Evolutionary conservation across 768 basidiomycete genomes (phyloP), one percentile per base, ranked within the genome.

Genomic region (Phanerochaete sordida): DNA sequence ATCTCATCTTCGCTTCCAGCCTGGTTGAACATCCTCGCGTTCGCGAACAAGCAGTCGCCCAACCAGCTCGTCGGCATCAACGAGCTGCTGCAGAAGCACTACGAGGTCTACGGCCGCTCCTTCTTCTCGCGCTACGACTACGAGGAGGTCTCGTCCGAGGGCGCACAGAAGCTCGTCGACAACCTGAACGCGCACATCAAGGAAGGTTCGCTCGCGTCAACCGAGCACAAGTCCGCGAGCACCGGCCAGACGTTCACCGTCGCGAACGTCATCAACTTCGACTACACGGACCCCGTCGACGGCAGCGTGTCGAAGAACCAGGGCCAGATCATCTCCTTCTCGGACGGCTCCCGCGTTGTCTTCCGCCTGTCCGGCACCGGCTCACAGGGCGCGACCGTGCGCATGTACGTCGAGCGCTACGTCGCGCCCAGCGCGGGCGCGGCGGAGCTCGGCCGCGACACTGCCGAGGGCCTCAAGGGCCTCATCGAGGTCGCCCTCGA

Each of bases 111-210:
- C 74, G 97, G 97, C 46, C 93, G 97, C 61, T 94, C 89, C 50
- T 98, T 97, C 86, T 99, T 99, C 83, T 95, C 91, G 67, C 90
- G 95, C 62, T 98, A 99, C 75, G 97, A 99, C 76, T 99, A 99
- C 78, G 97, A 99, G 72, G 97, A 98, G 73, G 93, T 97, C 48
- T 82, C 92, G 1, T 93, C 95, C 0, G 91, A 90, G 37, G 93
- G 91, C 31, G 97, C 97, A 47, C 84, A 91, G 68, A 85, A 86
- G 62, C 79, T 99, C 64, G 93, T 98, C 69, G 82, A 81, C 33
- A 80, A 86, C 69, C 76, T 99, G 70, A 85, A 95, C 72, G 74
- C 79, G 11, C 83, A 85, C 37, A 85, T 96, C 73, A 77, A 82
- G 61, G 77, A 81, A 6, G 77, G 82, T 1, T 86, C 85, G 50